Conservation (phyloP, 2,329 filamentous ascomycete genomes). For the Xylariales sp. region DNA sequence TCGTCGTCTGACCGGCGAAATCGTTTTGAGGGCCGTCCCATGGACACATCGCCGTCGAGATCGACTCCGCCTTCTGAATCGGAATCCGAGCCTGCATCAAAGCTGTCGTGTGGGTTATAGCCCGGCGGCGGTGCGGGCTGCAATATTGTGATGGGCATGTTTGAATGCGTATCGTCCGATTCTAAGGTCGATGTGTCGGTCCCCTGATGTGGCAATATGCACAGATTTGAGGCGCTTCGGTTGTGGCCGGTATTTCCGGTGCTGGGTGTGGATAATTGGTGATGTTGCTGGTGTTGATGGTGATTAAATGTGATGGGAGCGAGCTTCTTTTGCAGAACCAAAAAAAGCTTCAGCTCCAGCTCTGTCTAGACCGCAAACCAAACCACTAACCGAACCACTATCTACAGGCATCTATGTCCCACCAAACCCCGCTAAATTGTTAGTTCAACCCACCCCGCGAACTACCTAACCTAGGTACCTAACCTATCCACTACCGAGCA, state of each 20-base stretch:
- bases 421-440: conserved; percentile 17
- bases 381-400: not conserved
- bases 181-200: not conserved
- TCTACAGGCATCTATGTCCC: not conserved
- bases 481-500: conserved; percentile 6
- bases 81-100: conserved; percentile 45
- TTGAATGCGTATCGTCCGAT: conserved; percentile 16
- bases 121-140: conserved; percentile 44
- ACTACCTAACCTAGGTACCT: too few relatives aligned
- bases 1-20: conserved; percentile 49
- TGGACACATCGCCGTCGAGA: conserved; percentile 58
- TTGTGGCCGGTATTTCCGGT: not conserved
- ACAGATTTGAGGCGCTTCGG: not conserved
- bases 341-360: conserved; percentile 30
- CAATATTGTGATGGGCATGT: conserved; percentile 53
- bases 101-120: conserved; percentile 30
- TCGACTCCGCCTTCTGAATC: conserved; percentile 60
- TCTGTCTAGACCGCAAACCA: not conserved
- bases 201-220: not conserved
- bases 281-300: conserved; percentile 5
- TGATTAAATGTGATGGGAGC: conserved; percentile 6
- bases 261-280: conserved; percentile 7
- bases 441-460: conserved; percentile 27
- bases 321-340: conserved; percentile 19
- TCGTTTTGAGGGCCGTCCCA: conserved; percentile 56